Base-by-base conservation (phyloP, 257 asterid species). In the Salvia splendens region DNA sequence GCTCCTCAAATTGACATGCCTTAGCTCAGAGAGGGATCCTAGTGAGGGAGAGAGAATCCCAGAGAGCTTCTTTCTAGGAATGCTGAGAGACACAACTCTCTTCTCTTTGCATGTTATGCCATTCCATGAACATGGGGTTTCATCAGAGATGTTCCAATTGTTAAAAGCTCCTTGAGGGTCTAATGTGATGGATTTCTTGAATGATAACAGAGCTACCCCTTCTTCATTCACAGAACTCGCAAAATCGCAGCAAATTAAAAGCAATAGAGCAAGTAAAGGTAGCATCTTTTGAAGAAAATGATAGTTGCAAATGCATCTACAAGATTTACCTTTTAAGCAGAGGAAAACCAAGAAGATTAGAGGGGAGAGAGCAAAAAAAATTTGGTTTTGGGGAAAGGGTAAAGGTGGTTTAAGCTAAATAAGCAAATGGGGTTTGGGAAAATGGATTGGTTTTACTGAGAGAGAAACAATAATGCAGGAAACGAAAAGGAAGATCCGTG, bases 121-220 rank as follows among this genome's bases (percentile, higher is more conserved):
- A 75, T 87, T 92, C 98, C 98, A 92, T 3, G 80, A 80, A 83
- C 98, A 92, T 49, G 98, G 98, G 66, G 82, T 89, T 79, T 76
- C 88, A 73, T 92, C 93, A 38, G 91, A 79, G 59, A 36, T 56
- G 59, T 84, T 84, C 98, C 97, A 92, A 58, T 87, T 83, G 24
- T 32, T 80, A 57, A 92, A 79, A 28, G 97, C 80, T 67, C 89
- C 89, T 36, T 77, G 81, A 51, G 95, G 95, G 86, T 89, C 97
- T 54, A 78, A 71, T 38, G 46, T 69, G 50, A 89, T 80, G 36
- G 91, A 79, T 1, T 73, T 67, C 78, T 89, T 92, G 76, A 92
- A 86, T 28, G 95, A 75, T 55, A 84, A 54, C 30, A 92, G 84
- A 36, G 97, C 89, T 80, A 61, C 0, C 0, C 96, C 98, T 65